Evolutionary conservation across 805 yeast genomes (phyloP), one percentile per base, ranked within the genome.

Genomic region (Vanderwaltozyma verrucispora): DNA sequence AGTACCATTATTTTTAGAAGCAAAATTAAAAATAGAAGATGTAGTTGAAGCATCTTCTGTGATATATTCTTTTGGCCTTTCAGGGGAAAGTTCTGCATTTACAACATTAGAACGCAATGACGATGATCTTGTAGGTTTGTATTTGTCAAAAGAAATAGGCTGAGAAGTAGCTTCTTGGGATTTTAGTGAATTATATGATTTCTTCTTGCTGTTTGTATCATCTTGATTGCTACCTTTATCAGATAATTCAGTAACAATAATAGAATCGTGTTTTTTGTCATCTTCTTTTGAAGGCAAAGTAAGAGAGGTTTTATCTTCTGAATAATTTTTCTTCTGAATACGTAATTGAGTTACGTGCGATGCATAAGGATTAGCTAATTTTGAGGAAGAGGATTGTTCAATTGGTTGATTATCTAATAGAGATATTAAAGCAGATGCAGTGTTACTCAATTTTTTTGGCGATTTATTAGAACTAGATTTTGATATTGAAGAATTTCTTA

Each of bases 361-460:
- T 4, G 69, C 63, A 44, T 68, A 69, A 9, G 75, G 75, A 43
- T 70, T 69, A 12, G 68, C 62, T 24, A 62, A 49, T 17, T 47
- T 41, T n/a, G 51, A 42, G 13, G 40, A 21, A 32, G 39, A 30
- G 16, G 35, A 34, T 12, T 41, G 41, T 10, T 44, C 44, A 9
- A 5, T 9, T 3, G 37, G n/a, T 9, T 48, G 52, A 7, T 49
- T 47, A 25, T 63, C 67, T n/a, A 70, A 47, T 30, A 69, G 53
- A 3, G 75, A 68, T 30, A 72, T 50, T 33, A 72, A 54, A 1
- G 76, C 68, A 36, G 70, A 59, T 1, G 77, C 77, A 0, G 77
- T 67, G 26, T 61, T 64, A 43, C 74, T 69, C 37, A 67, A 38
- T 40, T 59, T 61, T 42, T 60, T 58, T 20, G 16, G 18, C 17